Conservation (phyloP, 208 protist genomes). For the Crithidia bombi region DNA sequence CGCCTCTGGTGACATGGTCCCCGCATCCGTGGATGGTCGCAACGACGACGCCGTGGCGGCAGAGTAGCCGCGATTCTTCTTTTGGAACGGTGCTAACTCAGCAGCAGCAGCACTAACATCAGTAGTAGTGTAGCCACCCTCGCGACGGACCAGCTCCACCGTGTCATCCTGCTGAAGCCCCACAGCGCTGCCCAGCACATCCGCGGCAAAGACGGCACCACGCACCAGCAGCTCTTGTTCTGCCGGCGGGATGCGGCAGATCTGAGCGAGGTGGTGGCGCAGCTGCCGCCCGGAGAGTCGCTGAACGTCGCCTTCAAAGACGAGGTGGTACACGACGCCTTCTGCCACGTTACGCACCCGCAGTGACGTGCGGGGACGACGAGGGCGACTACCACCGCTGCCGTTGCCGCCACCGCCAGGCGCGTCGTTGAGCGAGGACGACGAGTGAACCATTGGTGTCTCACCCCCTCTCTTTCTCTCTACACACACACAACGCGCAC, state of each 20-base stretch:
- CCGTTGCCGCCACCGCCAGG: too few species aligned
- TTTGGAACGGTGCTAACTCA: neutral
- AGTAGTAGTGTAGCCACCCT: neutral
- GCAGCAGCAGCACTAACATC: neutral
- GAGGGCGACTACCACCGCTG: neutral
- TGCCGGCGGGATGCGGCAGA: conserved; percentile 41
- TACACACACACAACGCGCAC: too few species aligned
- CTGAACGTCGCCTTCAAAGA: conserved; percentile 59
- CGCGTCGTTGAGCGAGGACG: neutral
- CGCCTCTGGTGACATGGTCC: conserved; percentile 9
- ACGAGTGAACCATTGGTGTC: conserved; percentile 2
- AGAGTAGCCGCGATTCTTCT: neutral
- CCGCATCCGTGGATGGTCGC: conserved; percentile 23
- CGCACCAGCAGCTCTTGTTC: conserved; percentile 44
- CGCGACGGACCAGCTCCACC: conserved; percentile 7
- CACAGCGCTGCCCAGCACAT: conserved; percentile 15
- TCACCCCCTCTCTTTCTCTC: too few species aligned
- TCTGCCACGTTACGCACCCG: conserved; percentile 48
- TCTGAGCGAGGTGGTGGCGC: conserved; percentile 46
- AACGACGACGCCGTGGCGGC: conserved; percentile 11
- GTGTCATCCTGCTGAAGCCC: conserved; percentile 27
- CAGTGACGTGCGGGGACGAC: conserved; percentile 32
- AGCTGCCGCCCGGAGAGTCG: conserved; percentile 54
- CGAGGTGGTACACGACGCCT: conserved; percentile 64
- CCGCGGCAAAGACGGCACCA: neutral